Evolutionary conservation across 2,329 filamentous ascomycete species (phyloP).

Genomic region (Colletotrichum graminicola): DNA sequence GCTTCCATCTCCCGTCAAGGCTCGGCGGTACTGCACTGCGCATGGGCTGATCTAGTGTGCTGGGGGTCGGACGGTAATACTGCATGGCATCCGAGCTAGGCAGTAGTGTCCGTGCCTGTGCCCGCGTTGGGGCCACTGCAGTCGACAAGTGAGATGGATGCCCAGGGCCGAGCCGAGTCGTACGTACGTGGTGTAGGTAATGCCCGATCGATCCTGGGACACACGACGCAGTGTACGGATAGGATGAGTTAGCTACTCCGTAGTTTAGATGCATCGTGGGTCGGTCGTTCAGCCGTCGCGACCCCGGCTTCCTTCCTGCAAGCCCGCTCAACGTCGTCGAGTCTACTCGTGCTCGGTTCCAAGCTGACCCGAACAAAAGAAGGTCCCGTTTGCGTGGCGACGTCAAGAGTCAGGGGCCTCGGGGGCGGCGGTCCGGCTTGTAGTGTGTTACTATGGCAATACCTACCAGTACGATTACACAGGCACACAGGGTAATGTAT

Average conservation of each 20-base stretch:
- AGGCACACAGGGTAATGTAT: too few relatives aligned
- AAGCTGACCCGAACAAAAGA: conserved; percentile 1
- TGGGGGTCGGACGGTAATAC: not conserved
- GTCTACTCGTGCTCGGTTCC: conserved; percentile 11
- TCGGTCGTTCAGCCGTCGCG: not conserved
- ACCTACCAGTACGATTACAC: too few relatives aligned
- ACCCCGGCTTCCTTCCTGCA: not conserved
- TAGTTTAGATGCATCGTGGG: not conserved
- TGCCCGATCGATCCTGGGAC: not conserved
- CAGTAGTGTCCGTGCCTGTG: not conserved
- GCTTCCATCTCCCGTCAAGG: not conserved
- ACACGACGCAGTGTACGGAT: not conserved
- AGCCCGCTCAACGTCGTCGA: not conserved
- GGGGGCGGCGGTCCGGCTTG: not conserved
- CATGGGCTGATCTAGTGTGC: not conserved
- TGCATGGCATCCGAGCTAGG: not conserved
- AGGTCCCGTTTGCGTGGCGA: not conserved
- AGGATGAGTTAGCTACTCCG: too few relatives aligned
- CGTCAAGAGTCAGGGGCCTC: conserved; percentile 18
- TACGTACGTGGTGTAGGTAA: not conserved
- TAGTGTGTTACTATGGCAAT: too few relatives aligned
- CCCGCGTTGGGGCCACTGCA: not conserved
- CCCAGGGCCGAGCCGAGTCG: not conserved
- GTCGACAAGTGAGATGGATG: not conserved
- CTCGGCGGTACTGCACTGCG: not conserved